Evolutionary conservation across 2,329 filamentous ascomycete genomes (phyloP).

Genomic region (Herpotrichia juniperi): DNA sequence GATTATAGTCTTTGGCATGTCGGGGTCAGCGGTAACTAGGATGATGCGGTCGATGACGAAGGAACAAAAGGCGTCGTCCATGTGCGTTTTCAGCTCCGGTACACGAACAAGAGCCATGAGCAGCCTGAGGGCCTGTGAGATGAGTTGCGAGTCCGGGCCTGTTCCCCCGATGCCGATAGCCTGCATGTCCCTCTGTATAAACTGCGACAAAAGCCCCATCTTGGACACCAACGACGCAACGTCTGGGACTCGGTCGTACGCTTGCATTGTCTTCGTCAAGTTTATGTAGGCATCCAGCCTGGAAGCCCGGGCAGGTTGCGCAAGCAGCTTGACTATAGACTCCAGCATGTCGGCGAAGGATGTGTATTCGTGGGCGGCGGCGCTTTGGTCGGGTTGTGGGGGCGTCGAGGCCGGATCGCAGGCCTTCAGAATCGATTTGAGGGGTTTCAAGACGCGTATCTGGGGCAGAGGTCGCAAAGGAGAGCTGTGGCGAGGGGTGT

Average conservation of each 20-base stretch:
- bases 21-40: slow-evolving; percentile 70
- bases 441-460: slow-evolving; percentile 59
- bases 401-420: slow-evolving; percentile 50
- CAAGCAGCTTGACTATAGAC: slow-evolving; percentile 81
- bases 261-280: slow-evolving; percentile 75
- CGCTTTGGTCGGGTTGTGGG: slow-evolving; percentile 44
- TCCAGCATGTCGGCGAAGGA: slow-evolving; percentile 82
- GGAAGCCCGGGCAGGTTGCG: slow-evolving; percentile 71
- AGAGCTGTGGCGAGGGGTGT: slow-evolving; percentile 46
- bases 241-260: slow-evolving; percentile 78
- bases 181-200: slow-evolving; percentile 81
- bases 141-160: slow-evolving; percentile 69
- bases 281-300: slow-evolving; percentile 87
- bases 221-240: slow-evolving; percentile 63
- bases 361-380: slow-evolving; percentile 55
- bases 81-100: slow-evolving; percentile 69
- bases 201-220: slow-evolving; percentile 77
- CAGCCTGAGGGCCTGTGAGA: slow-evolving; percentile 78
- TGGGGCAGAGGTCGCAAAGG: slow-evolving; percentile 55
- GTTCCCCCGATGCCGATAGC: slow-evolving; percentile 62
- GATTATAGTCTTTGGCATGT: slow-evolving; percentile 75
- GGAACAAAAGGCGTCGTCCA: slow-evolving; percentile 78
- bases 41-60: slow-evolving; percentile 85
- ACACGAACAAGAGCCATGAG: slow-evolving; percentile 79
- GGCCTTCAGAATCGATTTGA: slow-evolving; percentile 84